Evolutionary conservation across 164 flowering plant species (phyloP), one percentile per base, ranked within the genome.

Genomic region (Magnolia kwangsiensis): DNA sequence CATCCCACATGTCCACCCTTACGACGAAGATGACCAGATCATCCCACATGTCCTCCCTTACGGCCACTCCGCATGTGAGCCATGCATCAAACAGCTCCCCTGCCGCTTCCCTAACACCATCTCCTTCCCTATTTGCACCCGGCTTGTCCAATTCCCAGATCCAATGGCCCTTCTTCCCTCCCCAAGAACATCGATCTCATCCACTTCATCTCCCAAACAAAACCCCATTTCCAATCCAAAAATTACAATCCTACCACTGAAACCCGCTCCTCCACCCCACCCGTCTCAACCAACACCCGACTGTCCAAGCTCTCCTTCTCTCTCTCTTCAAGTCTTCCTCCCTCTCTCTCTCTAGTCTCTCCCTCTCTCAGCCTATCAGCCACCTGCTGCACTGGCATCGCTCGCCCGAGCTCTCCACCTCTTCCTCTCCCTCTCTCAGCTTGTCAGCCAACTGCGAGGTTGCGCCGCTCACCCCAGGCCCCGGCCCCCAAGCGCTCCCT

Each of bases 151-250:
- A 69, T 85, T 64, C 81, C 93, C 92, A 14, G 76, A 2, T 63
- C 83, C 9, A 89, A 85, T 13, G 89, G 92, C 72, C 89, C 92
- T 24, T 77, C 94, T 11, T 71, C 89, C 63, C 92, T 96, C 51
- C 99, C 99, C 84, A 94, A 92, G 78, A 96, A 94, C 92, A 91
- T 96, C 72, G 99, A 96, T 78, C 92, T 96, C 68, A 92, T 96
- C 71, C 82, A 90, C 65, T 75, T 89, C 83, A 79, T 83, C 67
- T 67, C 73, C 31, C 66, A 72, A 29, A 14, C 79, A 73, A 74
- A 64, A 65, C 70, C 80, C 84, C 49, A 64, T 67, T 64, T 73
- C 78, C 24, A 45, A 76, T 61, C 51, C 66, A 5, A 70, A 50
- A 51, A 73, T 16, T 10, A 11, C 61, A 11, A 11, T 55, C 61